Conservation (phyloP, 495 filamentous ascomycete genomes). For the Penicillium alfredii region DNA sequence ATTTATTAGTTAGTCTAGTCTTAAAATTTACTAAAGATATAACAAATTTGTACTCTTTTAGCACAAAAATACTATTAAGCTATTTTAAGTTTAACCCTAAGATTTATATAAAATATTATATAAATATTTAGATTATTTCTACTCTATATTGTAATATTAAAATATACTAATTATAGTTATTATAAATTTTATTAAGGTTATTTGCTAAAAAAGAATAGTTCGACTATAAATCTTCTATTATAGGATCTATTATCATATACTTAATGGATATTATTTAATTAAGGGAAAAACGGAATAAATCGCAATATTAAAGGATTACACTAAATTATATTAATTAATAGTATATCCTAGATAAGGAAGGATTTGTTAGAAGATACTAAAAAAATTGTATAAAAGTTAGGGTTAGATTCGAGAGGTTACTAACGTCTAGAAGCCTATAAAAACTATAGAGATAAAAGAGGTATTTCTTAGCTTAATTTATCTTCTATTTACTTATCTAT, state of each 20-base stretch:
- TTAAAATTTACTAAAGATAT: neutral
- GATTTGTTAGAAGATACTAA: neutral
- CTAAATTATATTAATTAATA: neutral
- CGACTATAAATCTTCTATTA: neutral
- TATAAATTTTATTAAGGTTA: neutral
- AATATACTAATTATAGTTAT: neutral
- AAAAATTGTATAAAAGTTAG: too few relatives aligned
- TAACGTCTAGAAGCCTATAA: too few relatives aligned
- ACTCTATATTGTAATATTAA: neutral
- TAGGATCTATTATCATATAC: neutral
- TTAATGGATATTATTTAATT: neutral
- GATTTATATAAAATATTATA: neutral
- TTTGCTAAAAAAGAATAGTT: neutral
- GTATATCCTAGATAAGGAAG: neutral
- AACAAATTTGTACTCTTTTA: neutral
- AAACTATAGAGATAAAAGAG: too few relatives aligned
- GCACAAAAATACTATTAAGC: neutral
- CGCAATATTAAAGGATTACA: neutral
- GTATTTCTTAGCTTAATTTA: too few relatives aligned
- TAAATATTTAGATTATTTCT: neutral
- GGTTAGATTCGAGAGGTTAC: too few relatives aligned
- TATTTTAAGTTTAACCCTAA: neutral
- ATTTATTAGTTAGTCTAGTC: neutral
- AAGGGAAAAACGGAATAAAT: neutral
- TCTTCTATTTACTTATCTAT: too few relatives aligned